Percentiles rank a stretch among this genome's conserved stretches.
Conservation (phyloP, 108 stramenopile species). For the Skeletonema costatum region DNA sequence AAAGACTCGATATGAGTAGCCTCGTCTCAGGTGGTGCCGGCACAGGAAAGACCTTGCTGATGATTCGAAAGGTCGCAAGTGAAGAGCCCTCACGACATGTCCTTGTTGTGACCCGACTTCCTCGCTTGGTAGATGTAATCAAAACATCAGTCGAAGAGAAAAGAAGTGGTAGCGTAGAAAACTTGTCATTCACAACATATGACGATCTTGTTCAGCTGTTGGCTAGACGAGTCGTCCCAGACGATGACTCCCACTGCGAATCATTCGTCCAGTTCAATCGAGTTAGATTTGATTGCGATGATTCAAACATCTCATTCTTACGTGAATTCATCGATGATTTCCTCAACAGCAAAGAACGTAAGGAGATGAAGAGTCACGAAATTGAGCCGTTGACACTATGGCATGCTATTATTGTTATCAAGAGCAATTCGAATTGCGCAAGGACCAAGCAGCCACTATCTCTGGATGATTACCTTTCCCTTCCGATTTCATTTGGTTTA, state of each 20-base stretch:
- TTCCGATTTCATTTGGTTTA: constrained; percentile 10
- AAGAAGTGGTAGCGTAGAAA: not conserved
- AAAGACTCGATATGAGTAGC: constrained; percentile 12
- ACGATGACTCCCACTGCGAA: constrained; percentile 1
- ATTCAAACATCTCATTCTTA: constrained; percentile 5
- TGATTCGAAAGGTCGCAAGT: constrained; percentile 4
- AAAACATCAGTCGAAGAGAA: constrained; percentile 10
- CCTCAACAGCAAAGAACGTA: constrained; percentile 16
- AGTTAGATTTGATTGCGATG: constrained; percentile 10
- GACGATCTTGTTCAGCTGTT: constrained; percentile 12
- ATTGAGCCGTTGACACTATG: constrained; percentile 12
- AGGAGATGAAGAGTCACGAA: not conserved
- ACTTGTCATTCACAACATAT: constrained; percentile 10
- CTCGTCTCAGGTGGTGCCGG: constrained; percentile 9
- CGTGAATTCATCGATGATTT: not conserved
- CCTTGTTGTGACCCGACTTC: constrained; percentile 9
- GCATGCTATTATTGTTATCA: constrained; percentile 14
- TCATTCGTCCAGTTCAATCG: constrained; percentile 8
- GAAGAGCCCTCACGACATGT: constrained; percentile 5
- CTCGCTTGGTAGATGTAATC: constrained; percentile 12
- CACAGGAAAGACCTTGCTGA: constrained; percentile 10
- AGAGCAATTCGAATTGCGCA: constrained; percentile 6
- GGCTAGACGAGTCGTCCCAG: constrained; percentile 14
- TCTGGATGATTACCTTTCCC: constrained; percentile 8
- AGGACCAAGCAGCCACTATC: constrained; percentile 5